Evolutionary conservation across 2,329 filamentous ascomycete genomes (phyloP), one percentile per base, ranked within the genome.

Genomic region (Alternaria brassicicola): DNA sequence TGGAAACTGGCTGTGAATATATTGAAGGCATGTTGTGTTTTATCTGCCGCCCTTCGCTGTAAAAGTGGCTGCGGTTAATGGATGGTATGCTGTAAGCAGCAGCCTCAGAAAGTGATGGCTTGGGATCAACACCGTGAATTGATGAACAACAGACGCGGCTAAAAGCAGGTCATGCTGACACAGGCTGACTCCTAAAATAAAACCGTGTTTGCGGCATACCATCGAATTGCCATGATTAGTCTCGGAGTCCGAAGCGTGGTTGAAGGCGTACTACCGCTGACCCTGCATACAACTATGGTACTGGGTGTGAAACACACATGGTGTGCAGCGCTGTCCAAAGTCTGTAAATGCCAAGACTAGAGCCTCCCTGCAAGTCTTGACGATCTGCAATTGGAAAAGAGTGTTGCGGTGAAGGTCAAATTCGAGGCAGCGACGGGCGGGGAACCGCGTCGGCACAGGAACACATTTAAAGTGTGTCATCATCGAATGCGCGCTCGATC

Each of bases 1-100:
- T 72, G n/a, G 67, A 64, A 17, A 35, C 50, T 33, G 55, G 49
- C 13, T 50, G 46, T 35, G 56, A 51, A 30, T 42, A 53, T 23
- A 21, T 53, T 25, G 56, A 50, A 23, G 39, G 31, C 56, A 59
- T 59, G 21, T 23, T 46, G 21, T n/a, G 25, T 23, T 9, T 38
- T 38, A 38, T 49, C 21, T 38, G 21, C 25, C 5, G 36, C 21
- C n/a, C 13, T 26, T 49, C 31, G 15, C 47, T 49, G n/a, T 17
- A 25, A 25, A 35, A n/a, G 23, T 49, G 47, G 21, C 31, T 10
- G 47, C 30, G 30, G 13, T 33, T 17, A 47, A 17, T 47, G 12
- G 43, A 47, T 25, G 23, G 21, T 7, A 19, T 31, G 43, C 43
- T 23, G 36, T 19, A 19, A 47, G 30, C 19, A 19, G 28, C 15